Base-by-base conservation (phyloP, 78 protist species). In the Cavenderia fasciculata region DNA sequence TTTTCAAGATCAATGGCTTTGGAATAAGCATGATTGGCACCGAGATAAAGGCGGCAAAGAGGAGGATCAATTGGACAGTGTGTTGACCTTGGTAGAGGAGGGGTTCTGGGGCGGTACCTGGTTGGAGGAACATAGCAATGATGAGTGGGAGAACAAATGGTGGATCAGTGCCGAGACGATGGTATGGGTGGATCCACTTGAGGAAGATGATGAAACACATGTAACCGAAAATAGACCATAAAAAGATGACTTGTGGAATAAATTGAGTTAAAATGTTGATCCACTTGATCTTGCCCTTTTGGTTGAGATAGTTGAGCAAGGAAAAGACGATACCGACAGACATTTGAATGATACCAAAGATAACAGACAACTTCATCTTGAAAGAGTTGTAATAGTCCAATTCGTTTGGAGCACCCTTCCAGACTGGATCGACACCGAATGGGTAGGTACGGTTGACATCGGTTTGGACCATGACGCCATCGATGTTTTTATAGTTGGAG, bases 281-380 rank as follows among this genome's bases (percentile, higher is more conserved):
- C 86, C 69, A 94, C 79, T 97, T 82, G 46, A 97, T 54, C 65
- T 84, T 70, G 44, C 90, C 90, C 73, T 82, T 82, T 54, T 46
- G 56, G 74, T 82, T 49, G 34, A 82, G 59, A 25, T 82, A 82
- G 92, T 99, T 98, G 72, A 91, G 51, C 21, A 92, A 34, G 33
- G 76, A 34, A 61, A 99, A 94, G 68, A 86, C 0, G 36, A 99
- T 69, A 29, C 99, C 99, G 29, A 97, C 36, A 41, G 74, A 0
- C 99, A 99, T 99, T 86, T 97, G 99, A 43, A 74, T 14, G 44
- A 99, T 98, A 34, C 99, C 99, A 34, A 97, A 19, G 21, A 99
- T 29, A 27, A 99, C 91, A 40, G 99, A 87, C 33, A 97, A 12
- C 94, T 99, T 99, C 99, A 99, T 99, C 92, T 99, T 99, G 98